Percentiles rank a stretch among this genome's conserved stretches.
Evolutionary conservation across 495 filamentous ascomycete species (phyloP).

Genomic region (Aspergillus incahuasiensis): DNA sequence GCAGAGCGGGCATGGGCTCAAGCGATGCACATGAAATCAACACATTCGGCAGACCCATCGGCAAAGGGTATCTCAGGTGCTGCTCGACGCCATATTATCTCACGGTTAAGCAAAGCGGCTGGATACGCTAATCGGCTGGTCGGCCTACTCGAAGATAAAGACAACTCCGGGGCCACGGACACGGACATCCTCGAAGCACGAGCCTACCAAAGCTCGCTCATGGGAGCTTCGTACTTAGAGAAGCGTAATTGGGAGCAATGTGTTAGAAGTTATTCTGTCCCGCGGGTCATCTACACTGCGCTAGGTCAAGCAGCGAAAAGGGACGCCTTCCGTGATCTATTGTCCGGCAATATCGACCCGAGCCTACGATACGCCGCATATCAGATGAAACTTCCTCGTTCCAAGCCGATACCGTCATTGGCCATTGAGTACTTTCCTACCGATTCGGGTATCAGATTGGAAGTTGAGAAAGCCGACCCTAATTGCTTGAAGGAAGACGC

Average conservation of each 20-base stretch:
- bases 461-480: conserved; percentile 69
- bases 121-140: conserved; percentile 65
- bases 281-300: conserved; percentile 76
- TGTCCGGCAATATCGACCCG: conserved; percentile 82
- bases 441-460: conserved; percentile 55
- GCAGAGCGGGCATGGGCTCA: conserved; percentile 95
- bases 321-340: conserved; percentile 79
- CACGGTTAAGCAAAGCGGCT: conserved; percentile 74
- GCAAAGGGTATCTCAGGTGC: conserved; percentile 71
- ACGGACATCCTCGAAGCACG: conserved; percentile 78
- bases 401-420: conserved; percentile 70
- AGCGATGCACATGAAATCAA: conserved; percentile 88
- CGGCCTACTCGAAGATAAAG: conserved; percentile 54
- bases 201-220: conserved; percentile 72
- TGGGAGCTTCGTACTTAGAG: conserved; percentile 74
- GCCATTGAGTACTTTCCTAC: conserved; percentile 69
- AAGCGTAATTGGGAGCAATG: conserved; percentile 82
- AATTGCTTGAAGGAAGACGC: conserved; percentile 61
- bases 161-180: conserved; percentile 57
- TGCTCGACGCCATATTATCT: conserved; percentile 80
- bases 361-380: conserved; percentile 94
- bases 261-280: conserved; percentile 66
- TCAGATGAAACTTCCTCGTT: conserved; percentile 78
- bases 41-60: conserved; percentile 67
- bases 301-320: conserved; percentile 58